Evolutionary conservation across 1,284 basidiomycete genomes (phyloP).

Genomic region (Ceratobasidium sp.): DNA sequence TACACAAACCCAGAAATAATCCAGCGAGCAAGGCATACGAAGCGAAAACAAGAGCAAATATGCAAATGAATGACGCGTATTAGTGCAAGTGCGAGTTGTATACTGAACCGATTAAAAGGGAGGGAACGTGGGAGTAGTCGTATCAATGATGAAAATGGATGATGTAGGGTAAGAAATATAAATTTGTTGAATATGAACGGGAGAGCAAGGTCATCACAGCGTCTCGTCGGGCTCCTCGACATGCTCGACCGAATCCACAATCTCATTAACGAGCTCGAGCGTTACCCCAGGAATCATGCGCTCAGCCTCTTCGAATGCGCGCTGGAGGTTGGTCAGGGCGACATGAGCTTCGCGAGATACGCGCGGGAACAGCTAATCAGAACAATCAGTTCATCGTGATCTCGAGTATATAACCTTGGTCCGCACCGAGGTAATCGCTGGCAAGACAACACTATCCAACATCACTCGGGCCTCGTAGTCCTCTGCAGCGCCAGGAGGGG

Average conservation of each 20-base stretch:
- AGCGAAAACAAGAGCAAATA: conserved; percentile 42
- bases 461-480: conserved; percentile 86
- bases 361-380: conserved; percentile 78
- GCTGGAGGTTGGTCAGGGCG: conserved; percentile 80
- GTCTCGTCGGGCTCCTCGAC: conserved; percentile 63
- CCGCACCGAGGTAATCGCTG: conserved; percentile 89
- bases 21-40: conserved; percentile 36
- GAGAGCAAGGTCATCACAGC: conserved; percentile 47
- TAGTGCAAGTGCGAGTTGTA: conserved; percentile 17
- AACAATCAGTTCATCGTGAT: conserved; percentile 16
- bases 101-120: conserved; percentile 14
- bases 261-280: conserved; percentile 81
- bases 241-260: conserved; percentile 89
- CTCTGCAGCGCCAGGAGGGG: conserved; percentile 41
- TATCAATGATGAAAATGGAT: conserved; percentile 12
- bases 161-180: neutral
- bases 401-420: conserved; percentile 38
- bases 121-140: conserved; percentile 7
- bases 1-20: conserved; percentile 31
- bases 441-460: conserved; percentile 92
- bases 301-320: conserved; percentile 92
- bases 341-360: conserved; percentile 86
- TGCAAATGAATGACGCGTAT: conserved; percentile 29
- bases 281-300: conserved; percentile 84
- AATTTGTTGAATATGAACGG: neutral